A percentile compares a stretch with the other conserved stretches of the same genome.
Conservation (phyloP, 768 basidiomycete genomes). For the Strobilomyces confusus region DNA sequence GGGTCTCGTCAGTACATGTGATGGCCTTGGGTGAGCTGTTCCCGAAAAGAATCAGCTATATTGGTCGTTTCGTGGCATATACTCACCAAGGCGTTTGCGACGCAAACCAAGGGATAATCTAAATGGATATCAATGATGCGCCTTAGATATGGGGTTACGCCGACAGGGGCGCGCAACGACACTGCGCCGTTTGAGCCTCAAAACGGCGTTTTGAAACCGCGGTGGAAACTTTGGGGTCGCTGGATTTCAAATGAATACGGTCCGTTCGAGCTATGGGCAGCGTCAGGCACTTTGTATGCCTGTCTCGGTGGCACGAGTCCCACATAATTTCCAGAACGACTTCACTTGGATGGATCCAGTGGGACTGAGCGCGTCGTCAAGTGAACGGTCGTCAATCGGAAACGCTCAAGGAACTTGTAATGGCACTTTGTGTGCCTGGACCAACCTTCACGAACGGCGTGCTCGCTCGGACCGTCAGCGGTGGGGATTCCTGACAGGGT, state of each 20-base stretch:
- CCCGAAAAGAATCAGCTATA: not conserved
- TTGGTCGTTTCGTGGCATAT: not conserved
- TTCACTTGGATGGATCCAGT: not conserved
- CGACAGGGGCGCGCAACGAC: not conserved
- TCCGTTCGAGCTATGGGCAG: not conserved
- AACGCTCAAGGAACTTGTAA: not conserved
- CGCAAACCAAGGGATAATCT: not conserved
- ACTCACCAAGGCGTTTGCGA: not conserved
- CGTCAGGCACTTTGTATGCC: not conserved
- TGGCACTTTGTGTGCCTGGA: not conserved
- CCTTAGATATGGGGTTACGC: not conserved
- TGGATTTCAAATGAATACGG: not conserved
- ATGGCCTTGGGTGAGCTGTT: not conserved
- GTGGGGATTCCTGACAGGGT: not conserved
- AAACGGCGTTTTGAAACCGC: constrained; percentile 3
- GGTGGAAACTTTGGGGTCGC: not conserved
- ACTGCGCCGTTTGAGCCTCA: not conserved
- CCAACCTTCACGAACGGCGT: not conserved
- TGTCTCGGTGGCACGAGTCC: not conserved
- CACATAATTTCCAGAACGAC: not conserved
- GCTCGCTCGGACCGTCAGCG: not conserved
- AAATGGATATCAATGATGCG: not conserved
- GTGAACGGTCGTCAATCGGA: not conserved
- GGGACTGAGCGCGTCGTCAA: constrained; percentile 1
- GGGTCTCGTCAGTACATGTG: not conserved